phyloP scores from a whole-genome alignment of 2,329 filamentous ascomycete genomes.

The Trichophyton rubrum region DNA sequence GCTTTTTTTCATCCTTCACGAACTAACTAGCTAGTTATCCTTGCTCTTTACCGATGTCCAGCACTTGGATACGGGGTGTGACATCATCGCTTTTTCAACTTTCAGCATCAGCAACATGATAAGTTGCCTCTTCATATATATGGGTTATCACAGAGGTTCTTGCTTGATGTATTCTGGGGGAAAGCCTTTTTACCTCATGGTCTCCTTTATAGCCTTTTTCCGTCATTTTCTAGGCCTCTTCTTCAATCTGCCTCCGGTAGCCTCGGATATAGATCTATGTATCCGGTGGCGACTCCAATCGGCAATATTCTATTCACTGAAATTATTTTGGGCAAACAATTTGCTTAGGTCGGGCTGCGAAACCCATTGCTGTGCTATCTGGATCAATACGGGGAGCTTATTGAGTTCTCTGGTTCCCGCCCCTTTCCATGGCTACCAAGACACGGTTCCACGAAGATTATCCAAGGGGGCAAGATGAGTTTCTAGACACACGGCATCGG shows the following conservation, averaged over 20 bases:
- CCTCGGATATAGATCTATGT: neutral
- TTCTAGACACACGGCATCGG: neutral
- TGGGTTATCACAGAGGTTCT: neutral
- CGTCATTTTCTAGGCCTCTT: neutral
- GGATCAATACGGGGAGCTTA: neutral
- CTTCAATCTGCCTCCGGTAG: neutral
- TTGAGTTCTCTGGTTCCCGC: neutral
- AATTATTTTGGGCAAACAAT: too few species aligned
- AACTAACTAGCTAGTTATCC: neutral
- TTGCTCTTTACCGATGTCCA: neutral
- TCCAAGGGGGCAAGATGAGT: constrained; percentile 4
- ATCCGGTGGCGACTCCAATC: neutral
- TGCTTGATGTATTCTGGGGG: neutral
- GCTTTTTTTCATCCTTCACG: neutral
- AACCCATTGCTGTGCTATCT: too few species aligned
- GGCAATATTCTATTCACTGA: neutral
- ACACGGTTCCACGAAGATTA: constrained; percentile 19
- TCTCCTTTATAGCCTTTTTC: too few species aligned
- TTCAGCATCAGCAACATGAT: neutral
- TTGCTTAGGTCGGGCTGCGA: too few species aligned
- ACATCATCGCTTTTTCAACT: neutral
- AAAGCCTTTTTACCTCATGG: too few species aligned
- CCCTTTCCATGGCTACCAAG: constrained; percentile 18
- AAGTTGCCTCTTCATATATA: neutral
- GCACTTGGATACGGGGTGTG: neutral